Evolutionary conservation across 2,329 filamentous ascomycete genomes (phyloP).

Genomic region (Pseudocercospora vitis): DNA sequence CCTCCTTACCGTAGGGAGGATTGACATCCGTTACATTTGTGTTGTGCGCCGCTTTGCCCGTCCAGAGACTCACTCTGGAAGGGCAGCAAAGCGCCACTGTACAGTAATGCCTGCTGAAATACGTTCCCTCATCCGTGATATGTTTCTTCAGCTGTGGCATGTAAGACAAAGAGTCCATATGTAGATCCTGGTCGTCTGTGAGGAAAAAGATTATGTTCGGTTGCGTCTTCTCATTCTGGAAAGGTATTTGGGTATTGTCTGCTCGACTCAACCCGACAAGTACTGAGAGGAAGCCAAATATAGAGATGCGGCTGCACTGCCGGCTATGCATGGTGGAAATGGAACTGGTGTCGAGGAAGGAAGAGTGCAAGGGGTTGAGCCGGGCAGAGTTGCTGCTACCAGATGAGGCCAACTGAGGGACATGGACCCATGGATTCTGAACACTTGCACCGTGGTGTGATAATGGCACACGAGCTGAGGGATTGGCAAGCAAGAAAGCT

Average conservation of each 20-base stretch:
- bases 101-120: conserved; percentile 63
- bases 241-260: background rate
- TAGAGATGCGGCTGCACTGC: no score
- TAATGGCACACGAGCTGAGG: no score
- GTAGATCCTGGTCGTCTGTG: conserved; percentile 67
- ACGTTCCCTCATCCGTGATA: conserved; percentile 58
- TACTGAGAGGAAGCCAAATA: no score
- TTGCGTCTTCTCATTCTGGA: conserved; percentile 32
- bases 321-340: no score
- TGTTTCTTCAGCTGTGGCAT: conserved; percentile 60
- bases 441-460: no score
- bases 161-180: conserved; percentile 61
- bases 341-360: no score
- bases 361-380: no score
- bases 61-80: conserved; percentile 64
- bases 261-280: background rate
- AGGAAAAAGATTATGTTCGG: conserved; percentile 67
- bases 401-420: no score
- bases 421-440: no score
- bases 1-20: conserved; percentile 53
- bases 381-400: no score
- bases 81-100: conserved; percentile 69
- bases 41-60: conserved; percentile 67
- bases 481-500: no score
- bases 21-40: conserved; percentile 65